A percentile compares a stretch with the other conserved stretches of the same genome.
Conservation (phyloP, 1,139 yeast species). For the Geotrichum fermentans region DNA sequence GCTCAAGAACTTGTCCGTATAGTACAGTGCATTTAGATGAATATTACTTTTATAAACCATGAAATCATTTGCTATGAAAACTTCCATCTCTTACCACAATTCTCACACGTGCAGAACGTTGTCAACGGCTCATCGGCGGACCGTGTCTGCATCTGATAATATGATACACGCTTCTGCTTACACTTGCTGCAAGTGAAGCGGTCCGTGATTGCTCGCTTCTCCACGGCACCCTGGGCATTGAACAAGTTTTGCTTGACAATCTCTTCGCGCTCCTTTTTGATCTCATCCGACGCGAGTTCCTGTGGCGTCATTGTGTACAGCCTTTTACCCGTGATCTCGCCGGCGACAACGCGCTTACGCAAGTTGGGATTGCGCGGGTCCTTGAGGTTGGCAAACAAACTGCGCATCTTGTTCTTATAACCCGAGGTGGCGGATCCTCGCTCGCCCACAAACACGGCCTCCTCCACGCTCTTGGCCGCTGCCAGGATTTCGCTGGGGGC, state of each 20-base stretch:
- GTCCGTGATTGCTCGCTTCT: constrained; percentile 92
- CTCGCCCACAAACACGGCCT: constrained; percentile 58
- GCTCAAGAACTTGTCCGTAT: neutral
- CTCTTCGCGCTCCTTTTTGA: constrained; percentile 79
- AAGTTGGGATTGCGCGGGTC: constrained; percentile 86
- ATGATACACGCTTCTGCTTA: constrained; percentile 92
- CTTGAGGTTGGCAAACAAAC: constrained; percentile 77
- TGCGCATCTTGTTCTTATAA: constrained; percentile 76
- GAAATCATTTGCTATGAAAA: constrained; percentile 39
- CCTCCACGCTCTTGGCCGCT: constrained; percentile 68
- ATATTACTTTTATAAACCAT: neutral
- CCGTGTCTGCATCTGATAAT: constrained; percentile 95
- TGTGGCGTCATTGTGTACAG: constrained; percentile 81
- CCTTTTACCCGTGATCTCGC: constrained; percentile 58
- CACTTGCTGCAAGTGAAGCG: constrained; percentile 97
- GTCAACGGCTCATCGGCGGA: constrained; percentile 98
- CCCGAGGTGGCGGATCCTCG: constrained; percentile 46
- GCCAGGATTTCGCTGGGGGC: constrained; percentile 55
- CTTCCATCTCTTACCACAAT: constrained; percentile 97
- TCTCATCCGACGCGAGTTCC: constrained; percentile 87
- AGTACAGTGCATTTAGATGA: neutral
- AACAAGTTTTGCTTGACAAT: constrained; percentile 83
- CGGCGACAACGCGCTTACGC: constrained; percentile 60
- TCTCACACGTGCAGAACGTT: constrained; percentile 95
- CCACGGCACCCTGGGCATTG: constrained; percentile 98